Conservation (phyloP, 2,329 filamentous ascomycete species). For the Fusarium keratoplasticum region DNA sequence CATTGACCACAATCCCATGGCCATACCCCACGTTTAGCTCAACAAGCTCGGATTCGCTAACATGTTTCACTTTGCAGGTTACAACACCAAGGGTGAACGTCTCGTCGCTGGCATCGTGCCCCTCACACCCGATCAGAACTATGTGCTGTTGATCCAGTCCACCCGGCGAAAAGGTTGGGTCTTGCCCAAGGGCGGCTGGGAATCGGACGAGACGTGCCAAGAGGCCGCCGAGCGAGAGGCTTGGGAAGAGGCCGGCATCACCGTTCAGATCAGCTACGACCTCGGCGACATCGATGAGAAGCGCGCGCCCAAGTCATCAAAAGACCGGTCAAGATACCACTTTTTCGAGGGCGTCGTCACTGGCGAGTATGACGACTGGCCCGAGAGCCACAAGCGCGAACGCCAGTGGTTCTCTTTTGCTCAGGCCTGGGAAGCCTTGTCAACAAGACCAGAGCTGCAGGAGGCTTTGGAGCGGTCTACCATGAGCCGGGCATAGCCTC, state of each 20-base stretch:
- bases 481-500: slow-evolving; percentile 60
- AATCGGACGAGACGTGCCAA: slow-evolving; percentile 89
- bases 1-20: slow-evolving; percentile 9
- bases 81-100: slow-evolving; percentile 90
- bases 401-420: slow-evolving; percentile 90
- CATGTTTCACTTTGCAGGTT: slow-evolving; percentile 69
- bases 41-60: slow-evolving; percentile 2
- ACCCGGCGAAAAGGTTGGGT: slow-evolving; percentile 94
- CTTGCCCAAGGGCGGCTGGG: slow-evolving; percentile 97
- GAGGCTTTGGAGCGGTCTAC: slow-evolving; percentile 88
- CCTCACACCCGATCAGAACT: slow-evolving; percentile 84
- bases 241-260: slow-evolving; percentile 97
- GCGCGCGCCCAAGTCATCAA: slow-evolving; percentile 79
- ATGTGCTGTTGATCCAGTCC: slow-evolving; percentile 94
- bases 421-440: slow-evolving; percentile 82
- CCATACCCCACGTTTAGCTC: background rate
- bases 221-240: slow-evolving; percentile 90
- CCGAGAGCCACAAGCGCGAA: slow-evolving; percentile 91
- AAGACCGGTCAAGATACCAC: slow-evolving; percentile 74
- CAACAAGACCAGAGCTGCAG: slow-evolving; percentile 84
- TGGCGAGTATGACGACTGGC: slow-evolving; percentile 88
- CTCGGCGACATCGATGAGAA: slow-evolving; percentile 89
- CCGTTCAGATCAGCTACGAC: slow-evolving; percentile 85
- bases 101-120: slow-evolving; percentile 96
- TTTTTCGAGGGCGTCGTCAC: slow-evolving; percentile 92